Evolutionary conservation across 2,329 filamentous ascomycete species (phyloP), one percentile per base, ranked within the genome.

Genomic region (Lachnellula arida): DNA sequence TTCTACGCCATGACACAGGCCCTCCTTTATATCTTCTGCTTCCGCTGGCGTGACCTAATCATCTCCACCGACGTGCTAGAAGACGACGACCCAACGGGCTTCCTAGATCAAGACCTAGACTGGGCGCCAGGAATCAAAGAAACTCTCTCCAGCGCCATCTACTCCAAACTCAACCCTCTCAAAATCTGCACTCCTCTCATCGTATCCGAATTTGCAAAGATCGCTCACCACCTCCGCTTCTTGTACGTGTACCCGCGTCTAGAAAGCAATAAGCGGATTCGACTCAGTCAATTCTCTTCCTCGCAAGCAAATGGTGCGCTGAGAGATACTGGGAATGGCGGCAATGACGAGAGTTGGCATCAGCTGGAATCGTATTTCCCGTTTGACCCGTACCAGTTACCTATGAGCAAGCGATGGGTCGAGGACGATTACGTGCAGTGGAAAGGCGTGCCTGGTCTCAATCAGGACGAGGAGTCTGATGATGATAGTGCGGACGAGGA

Each of bases 311-410:
- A 60, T 53, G 66, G 65, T 22, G 65, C 74, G 82, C 35, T 78
- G 78, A 58, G 82, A 83, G 63, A 71, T 79, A 58, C 64, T 5
- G 53, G 76, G 66, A 58, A 76, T 71, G 56, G 74, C 50, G 70
- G 74, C 14, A 81, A 85, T 53, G 88, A 89, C 56, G 90, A 96
- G 63, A 85, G 86, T 60, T 87, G 85, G 67, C 86, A 93, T 67
- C 87, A 96, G 71, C 80, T 99, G 1, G 92, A 97, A 64, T 89
- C 91, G 0, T 97, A 96, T 71, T 99, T 97, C 68, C 94, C 94
- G 0, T 99, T 99, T 67, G 94, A 99, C 69, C 95, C 95, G 2
- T 99, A 97, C 71, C 88, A 93, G 67, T 77, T 99, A 49, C 92
- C 92, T 0, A 78, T 85, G 63, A 97, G 92, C 71, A 91, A 89